These are phyloP conservation scores for Sherardia arvensis DNA, from an alignment of 257 asterid genomes.

Conservation along the genomic window DNA sequence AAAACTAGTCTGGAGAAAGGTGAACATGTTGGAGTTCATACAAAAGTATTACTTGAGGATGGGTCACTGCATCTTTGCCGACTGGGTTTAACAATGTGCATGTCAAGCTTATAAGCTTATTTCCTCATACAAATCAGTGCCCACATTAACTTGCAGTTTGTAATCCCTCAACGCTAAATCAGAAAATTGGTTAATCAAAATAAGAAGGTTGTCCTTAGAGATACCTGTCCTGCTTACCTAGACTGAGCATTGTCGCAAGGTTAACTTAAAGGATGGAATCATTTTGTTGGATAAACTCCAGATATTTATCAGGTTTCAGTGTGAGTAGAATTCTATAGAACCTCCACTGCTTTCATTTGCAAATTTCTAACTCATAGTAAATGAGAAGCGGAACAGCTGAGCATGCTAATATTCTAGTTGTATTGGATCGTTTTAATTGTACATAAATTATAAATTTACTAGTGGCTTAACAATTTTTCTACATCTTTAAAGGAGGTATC, in stretches of 20 bases:
- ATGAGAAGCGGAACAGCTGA: neutral
- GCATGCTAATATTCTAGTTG: neutral
- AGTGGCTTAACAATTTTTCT: neutral
- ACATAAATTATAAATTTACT: neutral
- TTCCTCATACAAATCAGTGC: neutral
- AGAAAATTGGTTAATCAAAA: neutral
- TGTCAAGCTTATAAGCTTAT: neutral
- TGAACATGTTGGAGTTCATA: neutral
- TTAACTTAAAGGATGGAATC: neutral
- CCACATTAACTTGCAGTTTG: neutral
- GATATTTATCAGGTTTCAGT: too few relatives aligned
- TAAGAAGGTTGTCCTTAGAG: neutral
- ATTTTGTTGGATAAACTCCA: neutral
- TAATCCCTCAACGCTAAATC: neutral
- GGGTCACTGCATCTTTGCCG: neutral
- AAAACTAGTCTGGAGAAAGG: neutral
- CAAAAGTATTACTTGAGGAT: neutral
- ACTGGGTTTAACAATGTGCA: neutral
- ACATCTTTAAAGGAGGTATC: constrained; percentile 67
- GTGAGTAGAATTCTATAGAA: too few relatives aligned
- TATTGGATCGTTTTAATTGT: neutral
- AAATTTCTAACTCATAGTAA: neutral
- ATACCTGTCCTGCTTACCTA: neutral
- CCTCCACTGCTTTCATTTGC: neutral
- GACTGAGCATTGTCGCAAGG: neutral